Evolutionary conservation across 139 green algal genomes (phyloP), one percentile per base, ranked within the genome.

Genomic region (Klebsormidium nitens): DNA sequence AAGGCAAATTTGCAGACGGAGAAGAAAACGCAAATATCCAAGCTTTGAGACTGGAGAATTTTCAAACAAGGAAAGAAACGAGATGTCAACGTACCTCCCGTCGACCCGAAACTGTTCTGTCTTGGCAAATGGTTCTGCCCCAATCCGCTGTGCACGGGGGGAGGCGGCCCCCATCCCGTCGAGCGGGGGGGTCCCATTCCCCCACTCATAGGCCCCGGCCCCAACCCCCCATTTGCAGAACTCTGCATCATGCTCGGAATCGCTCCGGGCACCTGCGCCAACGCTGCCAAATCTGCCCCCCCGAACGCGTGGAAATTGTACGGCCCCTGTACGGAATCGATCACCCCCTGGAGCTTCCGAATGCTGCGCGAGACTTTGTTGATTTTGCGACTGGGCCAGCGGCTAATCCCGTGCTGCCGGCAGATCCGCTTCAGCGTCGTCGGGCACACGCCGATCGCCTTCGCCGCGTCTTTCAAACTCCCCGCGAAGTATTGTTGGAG

Each of bases 391-490:
- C 75, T 77, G 4, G 81, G 81, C 81, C 81, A 87, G 3, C 81
- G 38, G 11, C 36, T 23, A 39, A 87, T 87, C 1, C 79, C 79
- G 35, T 85, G 62, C 57, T 84, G 75, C 29, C 81, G 63, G 66
- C 81, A 87, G 14, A 86, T 83, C 2, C 80, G 48, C 52, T 87
- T 87, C 36, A 87, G 59, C 2, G 80, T 87, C 2, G 81, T 87
- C 8, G 64, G 59, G 32, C 81, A 83, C 36, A 87, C 72, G 67
- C 72, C 72, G 23, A 80, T 60, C 11, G n/a, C 55, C 66, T 80
- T 80, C 5, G 72, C 72, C 5, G 72, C 72, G 61, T 80, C 72
- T 29, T 80, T 80, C 6, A 80, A 49, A 31, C 60, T 75, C 23
- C 64, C 65, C 8, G 60, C 72, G 34, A 80, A 80, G 42, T 76